Base-by-base conservation (phyloP, 768 basidiomycete genomes). In the Naganishia onofrii region DNA sequence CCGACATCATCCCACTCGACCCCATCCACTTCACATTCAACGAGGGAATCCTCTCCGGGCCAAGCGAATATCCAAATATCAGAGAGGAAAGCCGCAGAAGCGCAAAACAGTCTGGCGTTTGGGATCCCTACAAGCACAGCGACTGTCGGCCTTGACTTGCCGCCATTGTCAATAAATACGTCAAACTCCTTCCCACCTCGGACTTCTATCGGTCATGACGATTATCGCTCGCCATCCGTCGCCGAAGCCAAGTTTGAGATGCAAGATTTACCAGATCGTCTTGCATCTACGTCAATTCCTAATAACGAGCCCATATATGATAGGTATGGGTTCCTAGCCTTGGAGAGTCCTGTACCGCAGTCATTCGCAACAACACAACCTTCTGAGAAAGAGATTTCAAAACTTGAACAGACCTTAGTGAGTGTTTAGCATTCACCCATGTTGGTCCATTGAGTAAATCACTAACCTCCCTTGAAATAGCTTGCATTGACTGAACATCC, bases 241-340 rank as follows among this genome's bases (percentile, higher is more conserved):
- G 48, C 48, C 48, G 48, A n/a, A 7, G 48, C 21, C 21, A 23
- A 26, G 7, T 51, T 51, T 12, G 4, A 21, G 12, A n/a, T 51
- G 48, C 3, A 51, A 17, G 48, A 51, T n/a, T n/a, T 23, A 21
- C 19, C 48, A 51, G 23, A n/a, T 21, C 48, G 7, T n/a, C 7
- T 26, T 3, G 57, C 13, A 12, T 13, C 38, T 19, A 8, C 60
- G 6, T 46, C 60, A 5, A 15, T 42, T 15, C 36, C 60, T n/a
- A n/a, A 42, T 42, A n/a, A 3, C 26, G 44, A 28, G 29, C 70
- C 54, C 66, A 68, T 32, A 65, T 77, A 53, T 32, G 77, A 80
- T 53, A 76, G 77, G 51, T 80, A 77, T 76, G 79, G 79, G 1
- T 80, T 78, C 57, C 36, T 77, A 26, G 76, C 75, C 55, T 75